phyloP scores from a whole-genome alignment of 306 rosid genomes.

The Vicia sativa region DNA sequence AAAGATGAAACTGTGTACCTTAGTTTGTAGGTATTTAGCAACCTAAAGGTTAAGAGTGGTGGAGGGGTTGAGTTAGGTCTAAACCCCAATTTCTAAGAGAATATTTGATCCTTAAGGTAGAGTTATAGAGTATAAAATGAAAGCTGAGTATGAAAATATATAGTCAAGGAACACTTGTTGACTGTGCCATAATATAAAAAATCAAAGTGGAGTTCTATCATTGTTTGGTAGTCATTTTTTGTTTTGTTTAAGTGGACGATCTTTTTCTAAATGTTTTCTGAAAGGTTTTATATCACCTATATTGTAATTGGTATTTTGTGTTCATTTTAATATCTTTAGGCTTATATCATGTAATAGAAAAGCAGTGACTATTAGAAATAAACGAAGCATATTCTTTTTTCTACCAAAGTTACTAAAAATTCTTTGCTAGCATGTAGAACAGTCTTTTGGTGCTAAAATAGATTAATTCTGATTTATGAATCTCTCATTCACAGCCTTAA shows the following conservation, averaged over 20 bases:
- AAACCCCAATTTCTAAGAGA: background rate
- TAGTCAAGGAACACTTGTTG: constrained; percentile 6
- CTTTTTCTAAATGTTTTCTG: constrained; percentile 2
- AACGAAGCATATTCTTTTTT: constrained; percentile 17
- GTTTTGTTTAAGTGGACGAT: background rate
- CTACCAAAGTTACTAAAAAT: constrained; percentile 9
- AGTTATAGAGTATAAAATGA: background rate
- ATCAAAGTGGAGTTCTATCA: constrained; percentile 3
- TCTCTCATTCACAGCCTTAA: constrained; percentile 4
- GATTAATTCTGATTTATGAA: constrained; percentile 9
- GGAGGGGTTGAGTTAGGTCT: background rate
- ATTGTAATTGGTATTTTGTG: constrained; percentile 28
- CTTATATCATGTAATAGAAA: constrained; percentile 9
- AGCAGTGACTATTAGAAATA: constrained; percentile 23
- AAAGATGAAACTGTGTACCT: constrained; percentile 22
- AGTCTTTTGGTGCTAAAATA: constrained; percentile 29
- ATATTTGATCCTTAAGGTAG: constrained; percentile 12
- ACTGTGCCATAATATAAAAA: constrained; percentile 17
- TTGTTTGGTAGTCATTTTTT: constrained; percentile 8
- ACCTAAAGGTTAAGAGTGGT: too few species aligned
- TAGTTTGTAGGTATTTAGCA: constrained; percentile 18
- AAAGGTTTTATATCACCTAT: constrained; percentile 18
- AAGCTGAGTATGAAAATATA: background rate
- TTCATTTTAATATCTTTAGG: constrained; percentile 28
- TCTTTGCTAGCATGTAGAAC: constrained; percentile 27